Base-by-base conservation (phyloP, 371 early-diverging fungal genomes). In the Polyrhizophydium stewartii region DNA sequence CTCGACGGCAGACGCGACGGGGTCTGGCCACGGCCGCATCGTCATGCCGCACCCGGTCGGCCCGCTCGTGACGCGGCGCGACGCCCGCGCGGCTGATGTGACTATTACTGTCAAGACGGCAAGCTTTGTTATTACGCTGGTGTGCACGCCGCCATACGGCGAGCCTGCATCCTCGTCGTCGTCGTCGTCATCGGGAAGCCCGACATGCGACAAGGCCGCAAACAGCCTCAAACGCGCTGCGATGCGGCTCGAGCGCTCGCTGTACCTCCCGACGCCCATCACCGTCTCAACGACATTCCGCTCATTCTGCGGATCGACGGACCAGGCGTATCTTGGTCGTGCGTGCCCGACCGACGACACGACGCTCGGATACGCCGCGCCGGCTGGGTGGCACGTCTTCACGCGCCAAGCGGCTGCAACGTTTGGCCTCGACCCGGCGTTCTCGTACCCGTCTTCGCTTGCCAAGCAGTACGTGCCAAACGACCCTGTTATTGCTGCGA, bases 391-490 rank as follows among this genome's bases (percentile, higher is more conserved):
- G 64, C 58, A 64, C 46, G 62, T 47, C n/a, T 62, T 60, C 35
- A 30, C 50, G 10, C 21, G 28, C 13, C 32, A 28, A 6, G 40
- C 58, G 5, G 67, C 63, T 1, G 51, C 17, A 9, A n/a, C 1
- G 52, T 12, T 65, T 17, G 65, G 67, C 10, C 41, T 67, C 2
- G 69, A 73, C 45, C 25, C 45, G 28, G 60, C 57, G 13, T 73
- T 63, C 55, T 25, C 62, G 58, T 73, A 73, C 50, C 73, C 73
- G 6, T 58, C 62, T 17, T 61, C 73, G 0, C 45, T 73, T 13
- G 61, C 63, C 17, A 56, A 57, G n/a, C 73, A 73, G 49, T 67
- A 70, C 40, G 63, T 53, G n/a, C 73, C 70, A 3, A 35, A 61
- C 37, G 61, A 63, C 33, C 47, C 50, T 6, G 50, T 49, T 6